Evolutionary conservation across 2,329 filamentous ascomycete species (phyloP).

Genomic region (Colletotrichum sp.): DNA sequence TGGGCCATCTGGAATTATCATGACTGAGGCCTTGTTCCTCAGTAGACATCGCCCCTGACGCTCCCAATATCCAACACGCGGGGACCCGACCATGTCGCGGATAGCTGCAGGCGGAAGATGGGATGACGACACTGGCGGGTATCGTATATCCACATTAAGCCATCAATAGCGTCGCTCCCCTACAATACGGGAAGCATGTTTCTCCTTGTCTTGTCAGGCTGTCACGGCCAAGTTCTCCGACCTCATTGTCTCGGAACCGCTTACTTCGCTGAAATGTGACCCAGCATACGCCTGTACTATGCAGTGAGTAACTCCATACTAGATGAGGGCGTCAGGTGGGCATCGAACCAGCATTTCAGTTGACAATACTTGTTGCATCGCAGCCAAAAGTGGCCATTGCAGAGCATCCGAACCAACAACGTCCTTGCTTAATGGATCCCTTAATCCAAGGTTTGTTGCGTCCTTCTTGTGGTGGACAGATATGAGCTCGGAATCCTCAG

Average conservation of each 20-base stretch:
- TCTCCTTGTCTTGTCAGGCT: conserved; percentile 1
- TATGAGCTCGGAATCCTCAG: background rate
- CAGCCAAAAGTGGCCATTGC: background rate
- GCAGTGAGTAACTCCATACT: background rate
- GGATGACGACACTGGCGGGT: conserved; percentile 17
- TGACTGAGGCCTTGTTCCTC: background rate
- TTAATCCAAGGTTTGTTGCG: background rate
- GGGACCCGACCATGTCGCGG: background rate
- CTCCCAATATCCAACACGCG: background rate
- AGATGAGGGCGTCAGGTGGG: background rate
- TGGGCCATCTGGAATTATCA: background rate
- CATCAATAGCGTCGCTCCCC: background rate
- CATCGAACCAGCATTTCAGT: background rate
- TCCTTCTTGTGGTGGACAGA: background rate
- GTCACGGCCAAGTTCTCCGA: background rate
- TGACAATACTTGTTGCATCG: background rate
- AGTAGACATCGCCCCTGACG: background rate
- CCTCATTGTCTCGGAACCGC: background rate
- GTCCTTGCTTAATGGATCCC: background rate
- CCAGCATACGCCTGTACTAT: background rate
- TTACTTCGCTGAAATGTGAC: background rate
- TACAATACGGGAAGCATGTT: background rate
- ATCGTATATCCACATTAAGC: background rate
- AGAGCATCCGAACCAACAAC: background rate
- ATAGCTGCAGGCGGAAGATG: conserved; percentile 3